phyloP scores from a whole-genome alignment of 2,329 filamentous ascomycete genomes.

The Microsporum canis region DNA sequence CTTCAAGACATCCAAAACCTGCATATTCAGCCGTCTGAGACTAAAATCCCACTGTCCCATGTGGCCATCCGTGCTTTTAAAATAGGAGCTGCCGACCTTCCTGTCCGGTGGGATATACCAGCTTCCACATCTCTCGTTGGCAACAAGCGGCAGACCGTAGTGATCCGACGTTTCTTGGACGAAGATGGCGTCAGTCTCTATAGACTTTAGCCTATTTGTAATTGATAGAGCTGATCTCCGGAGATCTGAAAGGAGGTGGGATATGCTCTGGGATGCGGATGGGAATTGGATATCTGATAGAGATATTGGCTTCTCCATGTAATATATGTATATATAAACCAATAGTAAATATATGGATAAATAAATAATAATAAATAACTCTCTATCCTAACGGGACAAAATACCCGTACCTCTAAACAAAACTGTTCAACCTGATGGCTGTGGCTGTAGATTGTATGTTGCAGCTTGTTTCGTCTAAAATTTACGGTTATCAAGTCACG shows the following conservation, averaged over 20 bases:
- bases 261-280: slow-evolving; percentile 47
- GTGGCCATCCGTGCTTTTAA: slow-evolving; percentile 97
- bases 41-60: slow-evolving; percentile 85
- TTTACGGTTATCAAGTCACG: no score
- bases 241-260: slow-evolving; percentile 57
- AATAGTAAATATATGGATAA: neutral
- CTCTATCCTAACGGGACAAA: neutral
- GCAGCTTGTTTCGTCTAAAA: neutral
- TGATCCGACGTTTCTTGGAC: slow-evolving; percentile 46
- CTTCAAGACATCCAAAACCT: slow-evolving; percentile 59
- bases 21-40: slow-evolving; percentile 69
- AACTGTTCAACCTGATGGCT: neutral
- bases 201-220: slow-evolving; percentile 69
- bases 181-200: slow-evolving; percentile 64
- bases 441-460: neutral
- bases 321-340: neutral
- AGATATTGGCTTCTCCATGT: slow-evolving; percentile 20
- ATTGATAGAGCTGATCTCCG: slow-evolving; percentile 67
- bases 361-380: neutral
- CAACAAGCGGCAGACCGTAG: slow-evolving; percentile 58
- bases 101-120: slow-evolving; percentile 68
- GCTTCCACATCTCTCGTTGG: slow-evolving; percentile 89
- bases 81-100: slow-evolving; percentile 72
- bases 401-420: neutral
- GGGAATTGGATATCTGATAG: slow-evolving; percentile 43